Evolutionary conservation across 148 eudicot species (phyloP).

Genomic region (Pouteria glomerata): DNA sequence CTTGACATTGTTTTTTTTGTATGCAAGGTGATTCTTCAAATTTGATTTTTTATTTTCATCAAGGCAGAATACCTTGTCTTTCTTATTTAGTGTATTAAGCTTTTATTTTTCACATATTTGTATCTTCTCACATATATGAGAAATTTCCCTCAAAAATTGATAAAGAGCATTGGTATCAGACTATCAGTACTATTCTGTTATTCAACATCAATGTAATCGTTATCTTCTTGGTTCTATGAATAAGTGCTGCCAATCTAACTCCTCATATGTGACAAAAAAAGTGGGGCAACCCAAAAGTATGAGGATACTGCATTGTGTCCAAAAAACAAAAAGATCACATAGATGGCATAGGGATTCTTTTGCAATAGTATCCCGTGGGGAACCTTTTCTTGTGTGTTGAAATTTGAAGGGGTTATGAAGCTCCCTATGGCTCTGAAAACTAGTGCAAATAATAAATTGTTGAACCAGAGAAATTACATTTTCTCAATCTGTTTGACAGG

Average conservation of each 20-base stretch:
- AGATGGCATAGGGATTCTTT: no score
- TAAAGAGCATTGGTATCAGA: no score
- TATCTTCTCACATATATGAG: not conserved
- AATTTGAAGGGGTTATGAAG: not conserved
- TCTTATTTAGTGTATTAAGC: not conserved
- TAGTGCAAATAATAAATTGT: not conserved
- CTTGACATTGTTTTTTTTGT: not conserved
- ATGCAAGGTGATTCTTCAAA: not conserved
- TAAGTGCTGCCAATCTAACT: not conserved
- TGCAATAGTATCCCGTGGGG: no score
- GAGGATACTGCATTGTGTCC: no score
- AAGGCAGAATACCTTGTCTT: not conserved
- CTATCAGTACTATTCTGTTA: no score
- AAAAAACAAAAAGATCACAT: no score
- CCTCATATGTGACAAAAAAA: not conserved
- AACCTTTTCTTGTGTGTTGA: not conserved
- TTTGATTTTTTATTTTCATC: not conserved
- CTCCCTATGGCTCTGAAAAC: not conserved
- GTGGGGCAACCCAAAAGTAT: no score
- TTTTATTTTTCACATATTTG: not conserved
- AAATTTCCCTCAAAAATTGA: not conserved
- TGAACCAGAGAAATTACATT: not conserved
- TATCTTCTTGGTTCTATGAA: not conserved
- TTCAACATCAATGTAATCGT: no score
- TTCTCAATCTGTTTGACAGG: conserved; percentile 30